Conservation (phyloP, 2,329 filamentous ascomycete genomes). For the Stenocarpella maydis region DNA sequence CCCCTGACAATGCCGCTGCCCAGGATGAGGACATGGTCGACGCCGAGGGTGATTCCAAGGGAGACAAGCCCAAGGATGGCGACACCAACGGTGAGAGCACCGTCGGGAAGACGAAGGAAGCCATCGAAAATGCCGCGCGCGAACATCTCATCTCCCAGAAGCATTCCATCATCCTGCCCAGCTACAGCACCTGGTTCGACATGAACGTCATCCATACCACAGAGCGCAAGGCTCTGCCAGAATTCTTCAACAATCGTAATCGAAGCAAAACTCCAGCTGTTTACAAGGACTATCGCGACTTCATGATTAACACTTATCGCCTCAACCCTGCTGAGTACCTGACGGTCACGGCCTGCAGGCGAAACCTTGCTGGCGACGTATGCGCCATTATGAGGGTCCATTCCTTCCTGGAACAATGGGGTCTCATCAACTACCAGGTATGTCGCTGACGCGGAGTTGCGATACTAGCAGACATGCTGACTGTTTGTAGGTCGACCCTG, state of each 20-base stretch:
- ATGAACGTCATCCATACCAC: slow-evolving; percentile 92
- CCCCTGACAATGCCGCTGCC: slow-evolving; percentile 66
- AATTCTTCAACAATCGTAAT: slow-evolving; percentile 99
- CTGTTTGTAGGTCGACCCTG: slow-evolving; percentile 81
- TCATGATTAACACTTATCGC: slow-evolving; percentile 99
- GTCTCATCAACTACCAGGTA: slow-evolving; percentile 98
- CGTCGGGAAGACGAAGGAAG: slow-evolving; percentile 74
- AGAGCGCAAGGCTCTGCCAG: slow-evolving; percentile 92
- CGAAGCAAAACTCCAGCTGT: slow-evolving; percentile 96
- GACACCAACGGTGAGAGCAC: slow-evolving; percentile 58
- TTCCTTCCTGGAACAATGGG: slow-evolving; percentile 98
- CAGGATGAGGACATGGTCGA: slow-evolving; percentile 87
- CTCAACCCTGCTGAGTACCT: slow-evolving; percentile 96
- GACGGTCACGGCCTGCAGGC: slow-evolving; percentile 93
- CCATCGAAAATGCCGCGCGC: slow-evolving; percentile 84
- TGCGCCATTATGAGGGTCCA: slow-evolving; percentile 99
- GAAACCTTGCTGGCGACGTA: slow-evolving; percentile 95
- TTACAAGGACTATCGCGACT: slow-evolving; percentile 99
- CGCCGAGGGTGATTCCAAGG: slow-evolving; percentile 51
- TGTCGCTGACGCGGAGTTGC: background rate
- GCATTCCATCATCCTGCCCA: slow-evolving; percentile 94
- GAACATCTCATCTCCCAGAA: slow-evolving; percentile 93
- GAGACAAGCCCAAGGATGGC: slow-evolving; percentile 50
- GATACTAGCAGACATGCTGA: background rate
- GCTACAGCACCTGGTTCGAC: slow-evolving; percentile 99